Evolutionary conservation across 2,329 filamentous ascomycete species (phyloP), one percentile per base, ranked within the genome.

Genomic region (Knufia fluminis): DNA sequence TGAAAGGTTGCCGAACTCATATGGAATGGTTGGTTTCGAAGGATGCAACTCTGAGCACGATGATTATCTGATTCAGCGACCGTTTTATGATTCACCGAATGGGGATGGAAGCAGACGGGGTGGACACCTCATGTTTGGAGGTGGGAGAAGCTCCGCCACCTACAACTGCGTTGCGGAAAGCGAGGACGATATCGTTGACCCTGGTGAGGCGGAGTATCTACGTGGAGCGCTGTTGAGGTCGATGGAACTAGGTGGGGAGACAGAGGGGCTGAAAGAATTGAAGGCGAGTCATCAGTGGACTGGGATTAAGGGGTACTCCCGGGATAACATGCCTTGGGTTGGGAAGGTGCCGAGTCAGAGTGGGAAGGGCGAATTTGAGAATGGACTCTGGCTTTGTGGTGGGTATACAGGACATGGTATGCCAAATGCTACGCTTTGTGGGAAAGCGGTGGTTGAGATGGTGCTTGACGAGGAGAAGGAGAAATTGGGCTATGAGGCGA

Each of bases 381-480:
- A 40, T 4, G 60, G 83, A 20, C 59, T 83, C 19, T 82, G 76
- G 70, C 66, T 81, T 1, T 71, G 73, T 31, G 77, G 75, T 2
- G 73, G 77, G 4, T 84, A 84, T 54, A 80, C 82, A 54, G 82
- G 82, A 1, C 79, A 84, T 61, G 79, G 80, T 0, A 84, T 83
- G 81, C 80, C 80, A 1, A 60, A 59, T 33, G 58, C 58, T 1
- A 47, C 46, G 19, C 46, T 56, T 8, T 59, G 58, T 45, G 55
- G 56, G 9, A 44, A 55, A 10, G 49, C 51, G 47, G 48, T 58
- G 3, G 57, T 53, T 10, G 38, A 46, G 22, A 33, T 57, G 50
- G 53, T 53, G 3, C 20, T 50, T 10, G 35, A 33, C 28, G 52
- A 51, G 28, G 43, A 46, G 14, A 39, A 24, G n/a, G 36, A 28